phyloP scores from a whole-genome alignment of 768 basidiomycete species.

The Gloeostereum incarnatum region DNA sequence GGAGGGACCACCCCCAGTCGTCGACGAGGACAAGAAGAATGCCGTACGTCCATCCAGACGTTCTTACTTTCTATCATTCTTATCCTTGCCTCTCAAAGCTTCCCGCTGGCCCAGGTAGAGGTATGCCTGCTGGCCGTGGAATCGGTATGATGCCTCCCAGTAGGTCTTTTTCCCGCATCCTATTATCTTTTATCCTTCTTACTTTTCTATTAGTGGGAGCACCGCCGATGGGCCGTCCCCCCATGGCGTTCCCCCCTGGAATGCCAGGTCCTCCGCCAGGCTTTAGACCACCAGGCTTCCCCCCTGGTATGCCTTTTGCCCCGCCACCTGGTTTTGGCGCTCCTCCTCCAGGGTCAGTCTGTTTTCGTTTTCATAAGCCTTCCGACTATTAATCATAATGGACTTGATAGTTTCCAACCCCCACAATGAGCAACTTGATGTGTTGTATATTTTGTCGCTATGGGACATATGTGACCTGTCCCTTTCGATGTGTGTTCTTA shows the following conservation, averaged over 20 bases:
- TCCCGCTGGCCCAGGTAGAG: slow-evolving; percentile 84
- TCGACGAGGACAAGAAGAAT: slow-evolving; percentile 85
- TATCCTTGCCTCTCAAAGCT: slow-evolving; percentile 35
- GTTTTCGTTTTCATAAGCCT: slow-evolving; percentile 3
- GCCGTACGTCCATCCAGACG: slow-evolving; percentile 36
- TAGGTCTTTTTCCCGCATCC: slow-evolving; percentile 26
- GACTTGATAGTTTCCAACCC: slow-evolving; percentile 36
- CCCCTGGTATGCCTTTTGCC: slow-evolving; percentile 70
- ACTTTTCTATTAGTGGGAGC: slow-evolving; percentile 37
- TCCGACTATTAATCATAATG: slow-evolving; percentile 9
- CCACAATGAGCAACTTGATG: too few species aligned
- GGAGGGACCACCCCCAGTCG: slow-evolving; percentile 89
- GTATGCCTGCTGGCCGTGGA: slow-evolving; percentile 93
- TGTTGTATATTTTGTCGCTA: too few species aligned
- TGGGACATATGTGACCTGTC: too few species aligned
- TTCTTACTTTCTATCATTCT: slow-evolving; percentile 3
- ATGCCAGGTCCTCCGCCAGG: slow-evolving; percentile 86
- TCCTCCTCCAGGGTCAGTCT: slow-evolving; percentile 74
- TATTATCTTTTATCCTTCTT: slow-evolving; percentile 10
- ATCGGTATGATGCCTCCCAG: slow-evolving; percentile 93
- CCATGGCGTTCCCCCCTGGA: slow-evolving; percentile 64
- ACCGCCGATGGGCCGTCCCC: slow-evolving; percentile 56
- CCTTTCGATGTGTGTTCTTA: too few species aligned
- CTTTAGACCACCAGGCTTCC: slow-evolving; percentile 79
- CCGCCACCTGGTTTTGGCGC: slow-evolving; percentile 77